phyloP scores from a whole-genome alignment of 2,329 filamentous ascomycete genomes.

The Pseudocercospora musae region DNA sequence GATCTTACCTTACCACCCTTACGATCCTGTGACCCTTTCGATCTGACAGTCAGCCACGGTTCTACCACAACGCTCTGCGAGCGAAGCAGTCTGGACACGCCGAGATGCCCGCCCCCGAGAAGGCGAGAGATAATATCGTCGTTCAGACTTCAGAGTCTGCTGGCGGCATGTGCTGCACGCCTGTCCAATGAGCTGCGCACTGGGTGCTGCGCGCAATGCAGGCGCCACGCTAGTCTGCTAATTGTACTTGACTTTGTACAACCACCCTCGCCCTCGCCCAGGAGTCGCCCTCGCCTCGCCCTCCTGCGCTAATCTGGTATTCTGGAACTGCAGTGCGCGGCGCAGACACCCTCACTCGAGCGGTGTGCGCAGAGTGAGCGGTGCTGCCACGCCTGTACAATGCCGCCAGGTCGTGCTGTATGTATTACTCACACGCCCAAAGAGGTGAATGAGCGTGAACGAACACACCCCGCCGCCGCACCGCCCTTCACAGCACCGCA shows the following conservation, averaged over 20 bases:
- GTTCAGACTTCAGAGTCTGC: slow-evolving; percentile 6
- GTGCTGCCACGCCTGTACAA: not conserved
- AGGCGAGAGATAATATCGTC: not conserved
- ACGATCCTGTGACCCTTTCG: not conserved
- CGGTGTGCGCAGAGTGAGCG: not conserved
- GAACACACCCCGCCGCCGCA: not conserved
- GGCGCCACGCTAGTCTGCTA: slow-evolving; percentile 5
- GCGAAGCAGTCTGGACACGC: not conserved
- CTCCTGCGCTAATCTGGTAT: not conserved
- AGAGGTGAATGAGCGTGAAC: not conserved
- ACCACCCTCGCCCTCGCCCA: too few species aligned
- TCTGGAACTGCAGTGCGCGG: not conserved
- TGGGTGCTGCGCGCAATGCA: slow-evolving; percentile 1
- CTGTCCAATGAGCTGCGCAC: not conserved
- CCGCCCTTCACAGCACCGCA: not conserved
- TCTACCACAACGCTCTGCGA: not conserved
- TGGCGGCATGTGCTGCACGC: slow-evolving; percentile 3
- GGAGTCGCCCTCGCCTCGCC: too few species aligned
- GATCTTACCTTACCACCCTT: not conserved
- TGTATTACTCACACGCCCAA: not conserved
- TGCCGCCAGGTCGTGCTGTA: too few species aligned
- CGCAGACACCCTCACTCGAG: not conserved
- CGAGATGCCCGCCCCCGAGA: not conserved
- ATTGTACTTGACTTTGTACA: too few species aligned
- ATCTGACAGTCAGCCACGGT: slow-evolving; percentile 6